Evolutionary conservation across 2,329 filamentous ascomycete genomes (phyloP).

Genomic region (Colletotrichum incanum): DNA sequence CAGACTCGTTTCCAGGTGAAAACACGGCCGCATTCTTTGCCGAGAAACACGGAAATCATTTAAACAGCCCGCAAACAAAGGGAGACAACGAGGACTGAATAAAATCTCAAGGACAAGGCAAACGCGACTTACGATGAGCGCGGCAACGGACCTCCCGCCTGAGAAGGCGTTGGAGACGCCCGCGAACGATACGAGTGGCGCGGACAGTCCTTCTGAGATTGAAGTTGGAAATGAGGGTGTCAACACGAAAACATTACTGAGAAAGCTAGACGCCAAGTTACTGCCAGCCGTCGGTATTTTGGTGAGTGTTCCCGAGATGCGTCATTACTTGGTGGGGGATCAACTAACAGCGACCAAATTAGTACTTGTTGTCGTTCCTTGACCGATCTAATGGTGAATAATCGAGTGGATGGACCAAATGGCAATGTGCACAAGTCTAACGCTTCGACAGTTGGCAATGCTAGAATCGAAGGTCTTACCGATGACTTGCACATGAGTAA

Average conservation of each 20-base stretch:
- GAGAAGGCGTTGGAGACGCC: constrained; percentile 34
- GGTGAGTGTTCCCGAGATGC: background rate
- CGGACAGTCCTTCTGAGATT: constrained; percentile 31
- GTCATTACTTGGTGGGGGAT: accelerated
- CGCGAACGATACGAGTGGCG: constrained; percentile 14
- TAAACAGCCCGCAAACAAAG: too few relatives aligned
- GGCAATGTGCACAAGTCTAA: constrained; percentile 24
- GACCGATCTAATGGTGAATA: constrained; percentile 70
- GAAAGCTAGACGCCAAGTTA: constrained; percentile 69
- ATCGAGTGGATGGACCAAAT: constrained; percentile 47
- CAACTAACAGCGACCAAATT: background rate
- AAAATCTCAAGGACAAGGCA: background rate
- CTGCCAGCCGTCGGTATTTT: constrained; percentile 69
- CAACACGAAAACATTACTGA: constrained; percentile 71
- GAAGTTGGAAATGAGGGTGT: constrained; percentile 49
- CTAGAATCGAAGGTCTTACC: constrained; percentile 69
- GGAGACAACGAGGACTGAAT: background rate
- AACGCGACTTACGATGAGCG: constrained; percentile 20
- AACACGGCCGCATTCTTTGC: background rate
- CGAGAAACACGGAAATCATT: background rate
- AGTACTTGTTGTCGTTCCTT: constrained; percentile 70
- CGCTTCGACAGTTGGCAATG: constrained; percentile 68
- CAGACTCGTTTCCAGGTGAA: constrained; percentile 9
- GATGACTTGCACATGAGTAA: constrained; percentile 68
- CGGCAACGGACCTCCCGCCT: constrained; percentile 15